Evolutionary conservation across 306 rosid species (phyloP).

Genomic region (Benincasa hispida): DNA sequence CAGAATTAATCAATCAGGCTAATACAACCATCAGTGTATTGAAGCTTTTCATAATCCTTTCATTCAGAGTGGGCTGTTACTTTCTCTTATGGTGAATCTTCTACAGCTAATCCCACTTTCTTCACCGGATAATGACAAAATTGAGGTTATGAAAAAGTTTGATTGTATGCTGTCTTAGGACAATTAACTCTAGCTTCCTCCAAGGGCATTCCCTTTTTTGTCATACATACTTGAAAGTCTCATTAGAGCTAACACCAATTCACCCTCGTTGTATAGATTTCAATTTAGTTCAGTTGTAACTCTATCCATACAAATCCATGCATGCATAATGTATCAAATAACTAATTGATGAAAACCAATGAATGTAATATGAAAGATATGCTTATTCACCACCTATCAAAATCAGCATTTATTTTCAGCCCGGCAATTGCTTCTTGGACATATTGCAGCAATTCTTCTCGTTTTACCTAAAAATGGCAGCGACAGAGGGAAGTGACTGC

Average conservation of each 20-base stretch:
- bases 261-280: background rate
- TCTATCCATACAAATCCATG: background rate
- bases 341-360: background rate
- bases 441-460: constrained; percentile 82
- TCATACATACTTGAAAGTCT: background rate
- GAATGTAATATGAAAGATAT: constrained; percentile 9
- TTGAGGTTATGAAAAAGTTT: background rate
- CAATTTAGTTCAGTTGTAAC: background rate
- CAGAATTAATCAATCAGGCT: background rate
- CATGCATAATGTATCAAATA: background rate
- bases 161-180: background rate
- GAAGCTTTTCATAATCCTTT: background rate
- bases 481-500: constrained; percentile 6
- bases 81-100: background rate
- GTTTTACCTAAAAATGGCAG: constrained; percentile 43
- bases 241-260: background rate
- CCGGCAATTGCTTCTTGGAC: constrained; percentile 74
- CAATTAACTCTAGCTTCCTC: background rate
- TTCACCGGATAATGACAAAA: background rate
- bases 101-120: background rate
- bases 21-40: background rate
- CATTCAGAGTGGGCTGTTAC: background rate
- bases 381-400: constrained; percentile 52
- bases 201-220: background rate
- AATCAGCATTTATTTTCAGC: constrained; percentile 67